Conservation (phyloP, 2,329 filamentous ascomycete genomes). For the Fusarium circinatum region DNA sequence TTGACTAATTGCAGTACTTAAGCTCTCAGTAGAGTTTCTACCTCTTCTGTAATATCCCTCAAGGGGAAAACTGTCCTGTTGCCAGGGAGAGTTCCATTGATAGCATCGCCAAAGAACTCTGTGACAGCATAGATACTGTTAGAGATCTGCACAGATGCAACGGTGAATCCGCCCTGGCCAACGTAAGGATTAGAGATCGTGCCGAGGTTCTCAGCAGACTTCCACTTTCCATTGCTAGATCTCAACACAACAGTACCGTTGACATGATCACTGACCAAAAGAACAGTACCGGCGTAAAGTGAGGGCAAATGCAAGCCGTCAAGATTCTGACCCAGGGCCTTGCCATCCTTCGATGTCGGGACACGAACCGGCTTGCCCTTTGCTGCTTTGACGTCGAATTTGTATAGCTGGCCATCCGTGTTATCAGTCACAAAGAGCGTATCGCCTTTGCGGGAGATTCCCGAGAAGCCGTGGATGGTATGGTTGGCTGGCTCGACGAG, state of each 20-base stretch:
- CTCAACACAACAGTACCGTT: constrained; percentile 50
- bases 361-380: background rate
- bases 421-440: constrained; percentile 48
- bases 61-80: constrained; percentile 9
- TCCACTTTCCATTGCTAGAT: constrained; percentile 50
- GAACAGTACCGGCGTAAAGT: constrained; percentile 47
- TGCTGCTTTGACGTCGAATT: constrained; percentile 45
- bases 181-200: constrained; percentile 39
- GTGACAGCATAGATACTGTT: constrained; percentile 8
- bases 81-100: background rate
- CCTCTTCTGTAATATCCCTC: constrained; percentile 5
- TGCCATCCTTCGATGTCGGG: background rate
- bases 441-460: constrained; percentile 5
- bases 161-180: constrained; percentile 15
- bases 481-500: constrained; percentile 43
- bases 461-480: constrained; percentile 20
- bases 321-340: constrained; percentile 1
- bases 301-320: constrained; percentile 49
- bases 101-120: constrained; percentile 10
- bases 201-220: constrained; percentile 49
- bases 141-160: constrained; percentile 24
- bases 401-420: constrained; percentile 46
- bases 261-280: constrained; percentile 47
- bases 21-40: background rate
- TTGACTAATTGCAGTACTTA: background rate